Evolutionary conservation across 2,329 filamentous ascomycete genomes (phyloP).

Genomic region (Fusarium secorum): DNA sequence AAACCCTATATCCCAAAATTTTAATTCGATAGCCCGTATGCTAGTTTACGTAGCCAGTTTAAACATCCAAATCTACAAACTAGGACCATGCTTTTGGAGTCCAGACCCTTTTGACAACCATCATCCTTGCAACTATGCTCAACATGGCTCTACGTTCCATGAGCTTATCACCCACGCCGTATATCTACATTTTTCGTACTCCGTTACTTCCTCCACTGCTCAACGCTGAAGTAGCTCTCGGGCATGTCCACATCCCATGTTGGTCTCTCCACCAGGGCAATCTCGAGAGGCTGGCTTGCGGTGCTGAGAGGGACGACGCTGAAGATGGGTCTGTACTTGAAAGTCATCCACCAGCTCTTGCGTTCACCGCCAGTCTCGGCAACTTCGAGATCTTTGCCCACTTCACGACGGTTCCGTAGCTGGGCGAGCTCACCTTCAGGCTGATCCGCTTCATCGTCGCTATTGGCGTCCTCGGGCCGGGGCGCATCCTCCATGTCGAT

Average conservation of each 20-base stretch:
- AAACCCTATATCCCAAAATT: constrained; percentile 9
- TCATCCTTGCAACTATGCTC: constrained; percentile 15
- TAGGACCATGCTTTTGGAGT: constrained; percentile 13
- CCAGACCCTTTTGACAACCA: constrained; percentile 11
- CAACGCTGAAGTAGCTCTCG: constrained; percentile 71
- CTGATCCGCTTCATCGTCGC: constrained; percentile 51
- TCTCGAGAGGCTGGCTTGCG: constrained; percentile 66
- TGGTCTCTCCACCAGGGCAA: constrained; percentile 88
- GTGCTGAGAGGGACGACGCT: constrained; percentile 65
- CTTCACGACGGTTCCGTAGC: constrained; percentile 44
- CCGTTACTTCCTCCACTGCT: constrained; percentile 57
- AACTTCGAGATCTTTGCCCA: constrained; percentile 27
- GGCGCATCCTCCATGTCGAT: constrained; percentile 51
- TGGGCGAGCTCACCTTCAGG: constrained; percentile 47
- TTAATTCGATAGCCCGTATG: constrained; percentile 28
- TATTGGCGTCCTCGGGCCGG: constrained; percentile 45
- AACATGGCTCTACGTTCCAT: not conserved
- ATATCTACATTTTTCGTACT: constrained; percentile 4
- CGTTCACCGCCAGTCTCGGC: constrained; percentile 39
- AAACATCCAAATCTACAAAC: constrained; percentile 34
- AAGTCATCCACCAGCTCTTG: constrained; percentile 76
- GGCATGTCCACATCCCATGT: constrained; percentile 82
- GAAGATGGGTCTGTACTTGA: constrained; percentile 93
- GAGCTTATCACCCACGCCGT: not conserved
- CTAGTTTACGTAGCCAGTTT: constrained; percentile 18